phyloP scores from a whole-genome alignment of 2,329 filamentous ascomycete genomes.

The Magnaporthiopsis rhizophila region DNA sequence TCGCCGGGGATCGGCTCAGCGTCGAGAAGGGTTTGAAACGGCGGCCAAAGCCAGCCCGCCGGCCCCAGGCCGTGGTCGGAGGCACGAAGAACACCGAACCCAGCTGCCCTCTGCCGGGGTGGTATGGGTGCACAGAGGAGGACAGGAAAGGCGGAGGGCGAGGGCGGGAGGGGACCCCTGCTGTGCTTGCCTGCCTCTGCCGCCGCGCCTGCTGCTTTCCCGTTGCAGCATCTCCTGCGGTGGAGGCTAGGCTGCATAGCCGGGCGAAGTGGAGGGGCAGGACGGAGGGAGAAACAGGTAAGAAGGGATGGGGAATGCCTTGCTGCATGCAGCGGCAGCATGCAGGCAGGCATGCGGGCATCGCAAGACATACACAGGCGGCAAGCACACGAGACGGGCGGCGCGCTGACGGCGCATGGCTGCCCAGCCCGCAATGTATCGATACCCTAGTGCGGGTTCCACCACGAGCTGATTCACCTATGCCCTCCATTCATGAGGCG shows the following conservation, averaged over 20 bases:
- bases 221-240: not conserved
- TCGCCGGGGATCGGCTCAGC: too few relatives aligned
- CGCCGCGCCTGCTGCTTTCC: not conserved
- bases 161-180: not conserved
- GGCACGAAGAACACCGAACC: not conserved
- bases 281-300: not conserved
- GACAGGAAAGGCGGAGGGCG: not conserved
- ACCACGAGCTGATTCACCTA: not conserved
- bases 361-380: not conserved
- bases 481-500: not conserved
- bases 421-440: conserved; percentile 21
- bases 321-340: not conserved
- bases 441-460: conserved; percentile 11
- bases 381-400: not conserved
- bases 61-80: too few relatives aligned
- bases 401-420: conserved; percentile 19
- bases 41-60: not conserved
- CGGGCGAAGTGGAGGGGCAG: not conserved
- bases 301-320: not conserved
- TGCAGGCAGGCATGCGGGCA: not conserved
- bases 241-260: not conserved
- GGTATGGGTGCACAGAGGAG: not conserved
- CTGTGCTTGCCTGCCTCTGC: not conserved
- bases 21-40: not conserved
- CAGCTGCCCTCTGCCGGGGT: not conserved